Base-by-base conservation (phyloP, 305 asterid genomes). In the Fraxinus paxiana region DNA sequence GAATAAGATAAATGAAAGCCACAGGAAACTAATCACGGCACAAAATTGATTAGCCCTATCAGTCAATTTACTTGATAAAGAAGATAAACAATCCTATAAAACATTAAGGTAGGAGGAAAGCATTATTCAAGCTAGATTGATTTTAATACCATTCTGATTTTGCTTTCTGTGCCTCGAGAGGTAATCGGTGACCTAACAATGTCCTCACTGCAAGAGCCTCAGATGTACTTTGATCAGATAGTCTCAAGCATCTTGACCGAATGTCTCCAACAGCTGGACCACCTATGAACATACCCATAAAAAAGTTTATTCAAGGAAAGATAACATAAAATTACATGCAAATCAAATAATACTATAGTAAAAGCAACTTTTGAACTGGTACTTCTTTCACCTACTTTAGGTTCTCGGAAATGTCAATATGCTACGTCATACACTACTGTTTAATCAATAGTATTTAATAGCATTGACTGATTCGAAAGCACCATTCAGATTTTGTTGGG, bases 191-290 rank as follows among this genome's bases (percentile, higher is more conserved):
- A 82, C 99, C 99, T 76, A 96, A 89, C 90, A 94, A 86, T 80
- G 92, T 89, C 41, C 97, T 87, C 30, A 96, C 99, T 35, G 99
- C 95, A 80, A 91, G 97, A 86, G 93, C 99, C 87, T 96, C 99
- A 26, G 83, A 83, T 26, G 98, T 91, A 84, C 98, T 96, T 85
- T 93, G 88, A 85, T 90, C 99, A 34, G 99, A 92, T 65, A 96
- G 79, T 85, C 98, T 91, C 90, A 96, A 88, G 88, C 98, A 96
- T 82, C 99, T 90, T 77, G 99, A 96, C 75, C 98, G 91, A 80
- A 96, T 96, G 88, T 96, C 99, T 83, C 99, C 99, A 86, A 96
- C 98, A 77, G 99, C 99, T 31, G 99, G 99, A 79, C 99, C 98
- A 74, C 99, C 99, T 96, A 91, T 46, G 73, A 84, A 71, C 67